These are phyloP conservation scores for Mrakia frigida DNA, from an alignment of 768 basidiomycete species.

Conservation along the genomic window DNA sequence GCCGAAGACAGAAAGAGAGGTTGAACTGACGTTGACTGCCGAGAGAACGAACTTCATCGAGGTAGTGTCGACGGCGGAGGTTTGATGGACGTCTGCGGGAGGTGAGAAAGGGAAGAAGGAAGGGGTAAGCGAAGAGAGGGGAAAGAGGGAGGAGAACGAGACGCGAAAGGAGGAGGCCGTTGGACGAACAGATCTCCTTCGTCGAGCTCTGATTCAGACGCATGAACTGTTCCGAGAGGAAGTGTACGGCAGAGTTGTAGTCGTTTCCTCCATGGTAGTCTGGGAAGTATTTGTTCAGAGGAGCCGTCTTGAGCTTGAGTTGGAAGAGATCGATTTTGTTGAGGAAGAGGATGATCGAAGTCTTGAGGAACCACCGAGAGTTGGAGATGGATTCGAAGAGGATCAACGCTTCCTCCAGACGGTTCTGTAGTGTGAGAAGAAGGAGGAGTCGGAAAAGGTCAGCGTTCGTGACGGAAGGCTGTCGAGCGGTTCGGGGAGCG, in stretches of 20 bases:
- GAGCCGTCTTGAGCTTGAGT: background rate
- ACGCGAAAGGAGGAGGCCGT: background rate
- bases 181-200: conserved; percentile 3
- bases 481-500: too few relatives aligned
- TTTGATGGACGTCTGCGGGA: conserved; percentile 3
- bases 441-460: too few relatives aligned
- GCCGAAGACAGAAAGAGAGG: background rate
- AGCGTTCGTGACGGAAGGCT: too few relatives aligned
- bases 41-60: conserved; percentile 7
- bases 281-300: conserved; percentile 1
- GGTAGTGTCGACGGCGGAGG: background rate
- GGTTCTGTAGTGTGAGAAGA: background rate
- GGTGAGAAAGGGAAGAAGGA: background rate
- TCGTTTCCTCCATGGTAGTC: conserved; percentile 12
- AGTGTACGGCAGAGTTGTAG: background rate
- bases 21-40: conserved; percentile 4
- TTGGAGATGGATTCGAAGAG: conserved; percentile 30
- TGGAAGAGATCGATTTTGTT: conserved; percentile 23
- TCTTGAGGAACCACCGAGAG: conserved; percentile 22
- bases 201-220: conserved; percentile 1
- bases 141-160: background rate
- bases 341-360: conserved; percentile 45
- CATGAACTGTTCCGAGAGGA: conserved; percentile 11
- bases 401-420: conserved; percentile 25
- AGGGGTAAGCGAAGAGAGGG: background rate